phyloP scores from a whole-genome alignment of 805 yeast species.

The Wickerhamiella sergipiensis region DNA sequence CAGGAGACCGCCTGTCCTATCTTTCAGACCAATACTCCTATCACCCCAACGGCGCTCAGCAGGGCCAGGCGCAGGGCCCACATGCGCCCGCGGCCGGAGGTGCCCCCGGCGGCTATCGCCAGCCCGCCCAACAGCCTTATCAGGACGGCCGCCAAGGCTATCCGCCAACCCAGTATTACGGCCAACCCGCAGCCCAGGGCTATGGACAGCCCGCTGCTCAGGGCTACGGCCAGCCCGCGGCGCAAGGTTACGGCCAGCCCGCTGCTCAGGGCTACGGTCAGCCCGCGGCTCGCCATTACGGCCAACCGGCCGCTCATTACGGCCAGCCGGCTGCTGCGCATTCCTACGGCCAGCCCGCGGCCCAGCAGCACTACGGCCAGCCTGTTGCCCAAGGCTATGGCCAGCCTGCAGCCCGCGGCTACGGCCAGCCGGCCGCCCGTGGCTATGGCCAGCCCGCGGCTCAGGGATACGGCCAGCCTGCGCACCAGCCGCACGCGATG shows the following conservation, averaged over 20 bases:
- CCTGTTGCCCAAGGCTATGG: neutral
- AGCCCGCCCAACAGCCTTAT: neutral
- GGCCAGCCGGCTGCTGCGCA: constrained; percentile 4
- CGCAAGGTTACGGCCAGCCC: constrained; percentile 5
- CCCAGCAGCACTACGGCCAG: constrained; percentile 1
- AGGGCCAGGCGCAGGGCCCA: neutral
- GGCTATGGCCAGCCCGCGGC: constrained; percentile 4
- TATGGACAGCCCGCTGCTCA: constrained; percentile 4
- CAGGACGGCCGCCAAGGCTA: neutral
- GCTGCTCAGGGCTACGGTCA: constrained; percentile 7
- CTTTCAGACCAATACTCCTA: constrained; percentile 8
- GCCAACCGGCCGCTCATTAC: constrained; percentile 5
- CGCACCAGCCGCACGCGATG: neutral
- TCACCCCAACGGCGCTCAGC: neutral
- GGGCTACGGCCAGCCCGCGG: constrained; percentile 6
- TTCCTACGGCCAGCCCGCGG: constrained; percentile 1
- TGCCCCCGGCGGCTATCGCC: neutral
- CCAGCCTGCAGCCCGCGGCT: neutral
- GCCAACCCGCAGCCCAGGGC: constrained; percentile 4
- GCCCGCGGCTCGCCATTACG: constrained; percentile 3
- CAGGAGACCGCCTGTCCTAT: constrained; percentile 6
- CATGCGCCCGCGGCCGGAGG: neutral
- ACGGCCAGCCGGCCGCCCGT: neutral
- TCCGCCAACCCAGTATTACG: constrained; percentile 1
- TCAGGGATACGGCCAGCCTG: neutral